Percentiles rank a stretch among this genome's conserved stretches.
Evolutionary conservation across 2,329 filamentous ascomycete genomes (phyloP).

Genomic region (Neofusicoccum sp.): DNA sequence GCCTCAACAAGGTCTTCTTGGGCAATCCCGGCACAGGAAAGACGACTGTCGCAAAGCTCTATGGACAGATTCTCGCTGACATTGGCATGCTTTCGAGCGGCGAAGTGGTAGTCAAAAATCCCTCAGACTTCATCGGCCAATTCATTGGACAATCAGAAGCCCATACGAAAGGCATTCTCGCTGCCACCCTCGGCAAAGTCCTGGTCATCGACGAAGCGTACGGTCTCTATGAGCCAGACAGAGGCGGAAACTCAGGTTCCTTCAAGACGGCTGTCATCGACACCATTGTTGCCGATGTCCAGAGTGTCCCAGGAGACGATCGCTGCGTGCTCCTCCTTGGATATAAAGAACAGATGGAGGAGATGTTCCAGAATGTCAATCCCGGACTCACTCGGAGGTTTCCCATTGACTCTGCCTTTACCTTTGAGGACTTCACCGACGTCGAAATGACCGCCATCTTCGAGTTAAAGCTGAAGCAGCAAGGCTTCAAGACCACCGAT

Average conservation of each 20-base stretch:
- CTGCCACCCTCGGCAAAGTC: slow-evolving; percentile 69
- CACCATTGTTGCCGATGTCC: slow-evolving; percentile 73
- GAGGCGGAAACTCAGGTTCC: slow-evolving; percentile 41
- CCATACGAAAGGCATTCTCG: slow-evolving; percentile 72
- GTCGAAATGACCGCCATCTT: slow-evolving; percentile 62
- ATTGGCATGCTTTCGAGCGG: slow-evolving; percentile 69
- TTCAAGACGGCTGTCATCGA: slow-evolving; percentile 70
- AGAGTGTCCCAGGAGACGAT: slow-evolving; percentile 70
- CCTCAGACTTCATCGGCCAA: slow-evolving; percentile 70
- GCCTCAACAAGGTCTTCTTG: slow-evolving; percentile 69
- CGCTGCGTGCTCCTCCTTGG: slow-evolving; percentile 72
- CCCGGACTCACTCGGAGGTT: slow-evolving; percentile 70
- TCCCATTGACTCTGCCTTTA: slow-evolving; percentile 63
- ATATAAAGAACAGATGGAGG: slow-evolving; percentile 69
- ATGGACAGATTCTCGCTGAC: slow-evolving; percentile 68
- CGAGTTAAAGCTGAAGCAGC: slow-evolving; percentile 61
- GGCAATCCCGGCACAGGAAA: slow-evolving; percentile 77
- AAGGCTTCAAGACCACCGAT: slow-evolving; percentile 56
- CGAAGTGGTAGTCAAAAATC: slow-evolving; percentile 73
- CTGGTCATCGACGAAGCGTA: slow-evolving; percentile 83
- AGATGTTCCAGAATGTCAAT: slow-evolving; percentile 75
- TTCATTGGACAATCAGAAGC: slow-evolving; percentile 68
- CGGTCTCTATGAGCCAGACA: slow-evolving; percentile 55
- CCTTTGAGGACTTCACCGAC: slow-evolving; percentile 69
- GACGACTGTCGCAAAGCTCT: slow-evolving; percentile 73